Percentiles rank a stretch among this genome's conserved stretches.
These are phyloP conservation scores for Sugiyamaella novakii DNA, from an alignment of 1,139 yeast species.

Conservation along the genomic window DNA sequence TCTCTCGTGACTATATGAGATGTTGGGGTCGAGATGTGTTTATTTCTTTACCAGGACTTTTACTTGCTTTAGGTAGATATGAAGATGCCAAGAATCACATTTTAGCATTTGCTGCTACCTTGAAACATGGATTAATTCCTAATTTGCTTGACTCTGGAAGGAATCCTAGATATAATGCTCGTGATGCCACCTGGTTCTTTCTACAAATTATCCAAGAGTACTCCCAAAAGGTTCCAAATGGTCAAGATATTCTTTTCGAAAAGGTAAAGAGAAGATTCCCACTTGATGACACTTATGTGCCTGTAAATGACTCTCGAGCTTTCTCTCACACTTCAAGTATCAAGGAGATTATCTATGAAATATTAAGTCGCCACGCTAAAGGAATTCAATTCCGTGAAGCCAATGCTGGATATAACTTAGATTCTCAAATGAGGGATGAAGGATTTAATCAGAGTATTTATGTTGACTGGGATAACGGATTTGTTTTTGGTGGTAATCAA, in stretches of 20 bases:
- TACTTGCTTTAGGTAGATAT: slow-evolving; percentile 73
- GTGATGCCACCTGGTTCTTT: slow-evolving; percentile 98
- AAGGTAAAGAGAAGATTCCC: slow-evolving; percentile 85
- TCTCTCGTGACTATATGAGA: slow-evolving; percentile 86
- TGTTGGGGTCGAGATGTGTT: slow-evolving; percentile 99
- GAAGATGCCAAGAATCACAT: slow-evolving; percentile 83
- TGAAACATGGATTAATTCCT: slow-evolving; percentile 94
- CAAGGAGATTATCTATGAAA: slow-evolving; percentile 78
- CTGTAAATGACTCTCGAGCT: slow-evolving; percentile 70
- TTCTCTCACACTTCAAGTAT: slow-evolving; percentile 70
- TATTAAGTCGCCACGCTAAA: slow-evolving; percentile 78
- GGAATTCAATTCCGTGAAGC: slow-evolving; percentile 92
- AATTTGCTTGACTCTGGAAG: slow-evolving; percentile 89
- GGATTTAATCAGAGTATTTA: slow-evolving; percentile 83
- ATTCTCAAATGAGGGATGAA: slow-evolving; percentile 87
- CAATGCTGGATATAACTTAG: slow-evolving; percentile 87
- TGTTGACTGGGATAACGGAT: slow-evolving; percentile 89
- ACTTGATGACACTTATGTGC: slow-evolving; percentile 75
- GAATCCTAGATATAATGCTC: slow-evolving; percentile 91
- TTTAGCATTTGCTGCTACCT: slow-evolving; percentile 82
- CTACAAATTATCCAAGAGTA: slow-evolving; percentile 86
- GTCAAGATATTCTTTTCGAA: slow-evolving; percentile 65
- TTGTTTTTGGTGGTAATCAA: slow-evolving; percentile 89
- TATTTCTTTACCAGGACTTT: slow-evolving; percentile 78
- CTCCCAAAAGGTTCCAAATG: slow-evolving; percentile 65